phyloP scores from a whole-genome alignment of 2,329 filamentous ascomycete species.

The Fonsecaea pugnacius region DNA sequence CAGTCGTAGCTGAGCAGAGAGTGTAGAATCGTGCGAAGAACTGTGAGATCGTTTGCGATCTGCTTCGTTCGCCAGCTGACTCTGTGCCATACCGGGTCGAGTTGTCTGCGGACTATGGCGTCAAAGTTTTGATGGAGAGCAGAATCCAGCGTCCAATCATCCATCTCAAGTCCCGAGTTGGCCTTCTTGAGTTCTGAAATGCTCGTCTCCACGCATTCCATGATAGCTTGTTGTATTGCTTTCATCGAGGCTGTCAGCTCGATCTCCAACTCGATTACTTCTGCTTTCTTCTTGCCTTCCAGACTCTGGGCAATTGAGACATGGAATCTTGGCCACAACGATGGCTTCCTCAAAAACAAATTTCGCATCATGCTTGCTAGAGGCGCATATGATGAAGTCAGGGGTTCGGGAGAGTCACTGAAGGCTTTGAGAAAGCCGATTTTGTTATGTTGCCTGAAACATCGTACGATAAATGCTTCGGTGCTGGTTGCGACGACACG shows the following conservation, averaged over 20 bases:
- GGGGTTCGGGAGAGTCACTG: constrained; percentile 88
- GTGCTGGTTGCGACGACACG: constrained; percentile 79
- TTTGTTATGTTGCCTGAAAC: constrained; percentile 95
- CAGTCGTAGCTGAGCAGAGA: constrained; percentile 82
- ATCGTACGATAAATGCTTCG: constrained; percentile 92
- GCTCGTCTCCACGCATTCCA: constrained; percentile 95
- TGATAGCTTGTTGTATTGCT: constrained; percentile 88
- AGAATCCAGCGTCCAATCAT: constrained; percentile 94
- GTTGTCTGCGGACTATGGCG: constrained; percentile 79
- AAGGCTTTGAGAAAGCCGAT: constrained; percentile 93
- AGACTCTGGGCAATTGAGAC: constrained; percentile 85
- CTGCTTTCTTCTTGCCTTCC: constrained; percentile 88
- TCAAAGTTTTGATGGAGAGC: constrained; percentile 93
- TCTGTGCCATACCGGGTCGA: constrained; percentile 96
- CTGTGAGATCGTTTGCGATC: constrained; percentile 85
- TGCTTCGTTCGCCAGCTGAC: constrained; percentile 94
- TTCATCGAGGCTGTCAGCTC: constrained; percentile 94
- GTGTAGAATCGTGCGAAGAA: constrained; percentile 81
- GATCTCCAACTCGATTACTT: constrained; percentile 95
- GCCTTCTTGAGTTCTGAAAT: constrained; percentile 91
- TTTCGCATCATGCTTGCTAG: constrained; percentile 90
- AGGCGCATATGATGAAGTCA: constrained; percentile 84
- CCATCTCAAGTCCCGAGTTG: constrained; percentile 89
- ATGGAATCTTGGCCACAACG: constrained; percentile 92
- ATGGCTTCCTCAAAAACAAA: constrained; percentile 83